These are phyloP conservation scores for Trichopus zeylanicus DNA, from an alignment of 116 monocot genomes.

Conservation along the genomic window DNA sequence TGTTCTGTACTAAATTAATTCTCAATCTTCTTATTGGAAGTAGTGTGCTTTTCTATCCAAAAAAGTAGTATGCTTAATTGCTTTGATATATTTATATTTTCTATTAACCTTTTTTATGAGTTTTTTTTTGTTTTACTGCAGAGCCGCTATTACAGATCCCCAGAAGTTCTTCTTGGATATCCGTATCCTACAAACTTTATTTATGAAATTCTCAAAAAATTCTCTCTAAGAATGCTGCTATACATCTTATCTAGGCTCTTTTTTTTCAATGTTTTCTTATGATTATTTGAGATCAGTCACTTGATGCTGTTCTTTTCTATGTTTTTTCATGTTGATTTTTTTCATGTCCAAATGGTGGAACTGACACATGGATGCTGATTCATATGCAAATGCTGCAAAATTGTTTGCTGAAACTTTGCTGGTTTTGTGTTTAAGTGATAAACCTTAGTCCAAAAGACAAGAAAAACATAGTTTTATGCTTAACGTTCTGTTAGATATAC, in stretches of 20 bases:
- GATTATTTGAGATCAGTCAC: too few species aligned
- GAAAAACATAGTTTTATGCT: slow-evolving; percentile 17
- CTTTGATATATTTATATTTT: slow-evolving; percentile 3
- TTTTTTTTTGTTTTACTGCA: slow-evolving; percentile 21
- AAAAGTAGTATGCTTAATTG: too few species aligned
- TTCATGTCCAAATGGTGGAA: too few species aligned
- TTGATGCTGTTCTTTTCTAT: too few species aligned
- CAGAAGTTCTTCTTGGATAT: slow-evolving; percentile 93
- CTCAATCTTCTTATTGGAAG: too few species aligned
- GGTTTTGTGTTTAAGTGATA: too few species aligned
- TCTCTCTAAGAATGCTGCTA: neutral
- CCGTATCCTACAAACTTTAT: slow-evolving; percentile 74
- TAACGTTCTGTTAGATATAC: slow-evolving; percentile 71
- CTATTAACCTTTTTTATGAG: neutral
- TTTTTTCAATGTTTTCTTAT: neutral
- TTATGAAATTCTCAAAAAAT: too few species aligned
- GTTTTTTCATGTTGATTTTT: too few species aligned
- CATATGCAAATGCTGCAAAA: neutral
- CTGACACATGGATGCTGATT: neutral
- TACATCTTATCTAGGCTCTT: neutral
- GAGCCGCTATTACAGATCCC: slow-evolving; percentile 99
- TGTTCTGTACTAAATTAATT: neutral
- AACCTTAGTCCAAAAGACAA: too few species aligned
- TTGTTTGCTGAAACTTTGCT: neutral
- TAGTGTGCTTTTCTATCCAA: too few species aligned